Evolutionary conservation across 495 filamentous ascomycete species (phyloP), one percentile per base, ranked within the genome.

Genomic region (Daldinia decipiens): DNA sequence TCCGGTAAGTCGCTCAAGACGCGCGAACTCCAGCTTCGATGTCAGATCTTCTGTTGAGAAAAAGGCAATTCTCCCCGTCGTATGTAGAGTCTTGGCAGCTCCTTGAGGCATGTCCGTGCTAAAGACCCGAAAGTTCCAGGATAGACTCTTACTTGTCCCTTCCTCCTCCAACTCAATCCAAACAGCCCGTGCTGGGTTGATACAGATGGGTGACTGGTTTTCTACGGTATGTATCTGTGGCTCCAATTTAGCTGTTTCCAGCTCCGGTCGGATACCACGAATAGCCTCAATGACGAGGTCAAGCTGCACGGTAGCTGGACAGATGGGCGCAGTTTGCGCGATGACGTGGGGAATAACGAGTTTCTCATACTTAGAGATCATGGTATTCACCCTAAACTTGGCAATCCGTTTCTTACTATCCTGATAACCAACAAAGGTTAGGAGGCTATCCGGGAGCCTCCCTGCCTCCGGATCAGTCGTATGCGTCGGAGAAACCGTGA

Each of bases 241-340:
- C 43, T 81, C 17, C 66, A 74, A 40, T 27, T 61, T 61, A 19
- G 70, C 54, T 57, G 54, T 51, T 8, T 21, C 45, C 0, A 68
- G 65, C 0, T 82, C 78, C 0, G 82, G 73, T 54, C 65, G 74
- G 0, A 88, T 62, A 31, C 76, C 82, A 1, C 71, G 47, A 1
- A 86, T 27, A n/a, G 85, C 80, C 31, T 87, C 83, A n/a, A 87
- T 78, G 0, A 78, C 79, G 27, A 85, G 83, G 39, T 84, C 80
- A 2, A 87, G 60, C 60, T 84, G 68, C 0, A 86, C 31, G 2
- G 83, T 85, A 6, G 79, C 79, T 0, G 86, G 85, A 34, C 83
- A 86, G 7, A 87, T 80, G 1, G 84, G 80, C 0, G 83, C 84
- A 1, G 82, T 83, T 15, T 79, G 66, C 0, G 79, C 84, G 24